phyloP scores from a whole-genome alignment of 371 early-diverging fungal species.

The Rhizomucor pusillus region DNA sequence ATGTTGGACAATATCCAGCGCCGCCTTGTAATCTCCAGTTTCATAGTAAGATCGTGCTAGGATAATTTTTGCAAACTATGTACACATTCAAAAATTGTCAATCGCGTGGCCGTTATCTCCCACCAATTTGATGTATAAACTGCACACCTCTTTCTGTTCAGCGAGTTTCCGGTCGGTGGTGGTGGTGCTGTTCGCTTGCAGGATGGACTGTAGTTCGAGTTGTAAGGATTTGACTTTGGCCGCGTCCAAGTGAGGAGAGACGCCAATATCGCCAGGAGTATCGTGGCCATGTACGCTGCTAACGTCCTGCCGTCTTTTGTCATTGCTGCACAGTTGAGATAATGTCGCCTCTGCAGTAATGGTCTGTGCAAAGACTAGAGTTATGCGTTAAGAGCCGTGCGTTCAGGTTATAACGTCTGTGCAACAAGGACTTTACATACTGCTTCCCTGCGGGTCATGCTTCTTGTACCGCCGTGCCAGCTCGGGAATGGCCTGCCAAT shows the following conservation, averaged over 20 bases:
- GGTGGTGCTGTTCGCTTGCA: conserved; percentile 14
- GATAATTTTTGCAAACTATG: conserved; percentile 41
- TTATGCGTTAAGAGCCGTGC: neutral
- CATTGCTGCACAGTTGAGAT: conserved; percentile 12
- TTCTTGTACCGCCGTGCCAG: conserved; percentile 66
- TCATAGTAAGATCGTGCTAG: conserved; percentile 40
- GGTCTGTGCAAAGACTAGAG: conserved; percentile 45
- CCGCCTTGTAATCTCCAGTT: conserved; percentile 30
- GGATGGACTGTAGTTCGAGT: conserved; percentile 19
- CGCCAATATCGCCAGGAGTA: conserved; percentile 23
- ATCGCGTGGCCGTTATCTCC: neutral
- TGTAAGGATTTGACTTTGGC: conserved; percentile 26
- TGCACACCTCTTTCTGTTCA: conserved; percentile 31
- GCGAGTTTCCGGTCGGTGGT: conserved; percentile 1
- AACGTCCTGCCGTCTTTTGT: neutral
- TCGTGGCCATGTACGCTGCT: conserved; percentile 19
- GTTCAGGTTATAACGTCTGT: no score
- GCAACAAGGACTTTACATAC: conserved; percentile 24
- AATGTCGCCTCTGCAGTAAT: conserved; percentile 42
- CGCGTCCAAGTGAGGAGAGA: conserved; percentile 23
- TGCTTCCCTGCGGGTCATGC: conserved; percentile 59
- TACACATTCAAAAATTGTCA: conserved; percentile 1
- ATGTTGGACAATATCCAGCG: conserved; percentile 27
- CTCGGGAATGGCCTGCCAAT: conserved; percentile 55
- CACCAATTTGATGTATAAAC: conserved; percentile 2